Evolutionary conservation across 352 stramenopile species (phyloP), one percentile per base, ranked within the genome.

Genomic region (Globisporangium lucens): DNA sequence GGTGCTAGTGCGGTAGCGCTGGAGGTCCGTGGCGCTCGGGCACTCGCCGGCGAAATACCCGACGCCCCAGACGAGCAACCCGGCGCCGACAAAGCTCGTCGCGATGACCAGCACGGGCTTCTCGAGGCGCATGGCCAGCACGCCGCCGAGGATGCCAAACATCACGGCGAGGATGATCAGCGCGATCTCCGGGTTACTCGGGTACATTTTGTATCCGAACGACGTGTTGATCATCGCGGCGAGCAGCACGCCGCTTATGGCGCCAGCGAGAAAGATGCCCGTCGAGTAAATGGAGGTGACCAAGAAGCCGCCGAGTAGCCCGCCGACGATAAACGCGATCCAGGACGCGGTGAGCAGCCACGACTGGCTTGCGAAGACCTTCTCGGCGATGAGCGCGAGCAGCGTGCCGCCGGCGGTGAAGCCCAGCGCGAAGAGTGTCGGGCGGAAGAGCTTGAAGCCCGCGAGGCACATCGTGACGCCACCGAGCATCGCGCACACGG

Each of bases 11-110:
- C 70, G 72, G 66, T 82, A 84, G 13, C 72, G 56, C 67, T 78
- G 73, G 43, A 87, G 73, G 59, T 74, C 65, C 10, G 66, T 75
- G 17, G 74, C 70, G 33, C 66, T 72, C 20, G 82, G 80, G 63
- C 84, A 89, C 70, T 84, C 46, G 27, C 79, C 79, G 13, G 77
- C 78, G 55, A 89, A 91, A 67, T 91, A 90, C 2, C 85, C 85
- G 2, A 83, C 66, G 35, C 84, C 82, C 70, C 80, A 87, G 12
- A 86, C 66, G 0, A 75, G 52, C 27, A 86, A 52, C 12, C 76
- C 70, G 0, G 84, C 62, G 5, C 84, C 84, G 0, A 86, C 71
- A 2, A 90, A 66, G n/a, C 77, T 78, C 35, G 84, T 93, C 33
- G 82, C 79, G n/a, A 79, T 46, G 55, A 93, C 83, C 20, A 93